These are phyloP conservation scores for Naganishia vishniacii DNA, from an alignment of 768 basidiomycete species.

Conservation along the genomic window DNA sequence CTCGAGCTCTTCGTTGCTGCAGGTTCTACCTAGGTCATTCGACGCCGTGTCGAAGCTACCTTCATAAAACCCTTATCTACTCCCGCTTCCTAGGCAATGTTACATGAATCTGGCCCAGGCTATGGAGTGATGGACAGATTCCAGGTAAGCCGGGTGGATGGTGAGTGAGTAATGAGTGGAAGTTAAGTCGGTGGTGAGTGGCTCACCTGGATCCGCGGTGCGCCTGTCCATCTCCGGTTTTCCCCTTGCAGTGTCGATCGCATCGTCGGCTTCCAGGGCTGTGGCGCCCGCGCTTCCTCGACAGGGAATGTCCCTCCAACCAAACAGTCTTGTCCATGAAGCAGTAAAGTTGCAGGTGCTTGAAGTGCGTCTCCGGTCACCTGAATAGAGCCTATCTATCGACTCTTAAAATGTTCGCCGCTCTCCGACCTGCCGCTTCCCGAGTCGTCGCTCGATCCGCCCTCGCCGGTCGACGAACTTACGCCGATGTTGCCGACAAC, in stretches of 20 bases:
- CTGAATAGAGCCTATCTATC: neutral
- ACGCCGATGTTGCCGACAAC: conserved; percentile 76
- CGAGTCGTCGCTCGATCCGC: conserved; percentile 20
- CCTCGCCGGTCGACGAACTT: conserved; percentile 57
- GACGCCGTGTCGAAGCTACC: no score
- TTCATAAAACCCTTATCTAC: no score
- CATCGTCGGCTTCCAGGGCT: conserved; percentile 6
- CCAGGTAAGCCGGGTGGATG: no score
- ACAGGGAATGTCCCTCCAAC: neutral
- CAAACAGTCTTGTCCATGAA: neutral
- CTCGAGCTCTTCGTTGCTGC: no score
- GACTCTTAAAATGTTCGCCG: conserved; percentile 21
- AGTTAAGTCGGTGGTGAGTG: no score
- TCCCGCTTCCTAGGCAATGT: no score
- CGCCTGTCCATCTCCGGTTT: neutral
- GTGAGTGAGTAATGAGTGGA: no score
- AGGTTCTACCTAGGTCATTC: no score
- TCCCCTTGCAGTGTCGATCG: conserved; percentile 12
- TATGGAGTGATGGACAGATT: no score
- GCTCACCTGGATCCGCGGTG: no score
- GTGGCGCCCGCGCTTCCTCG: conserved; percentile 18
- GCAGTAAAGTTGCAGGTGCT: neutral
- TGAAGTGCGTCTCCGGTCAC: no score
- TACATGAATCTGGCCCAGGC: no score
- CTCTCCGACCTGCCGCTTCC: conserved; percentile 23